Evolutionary conservation across 108 stramenopile species (phyloP).

Genomic region (Nitzschia sp.): DNA sequence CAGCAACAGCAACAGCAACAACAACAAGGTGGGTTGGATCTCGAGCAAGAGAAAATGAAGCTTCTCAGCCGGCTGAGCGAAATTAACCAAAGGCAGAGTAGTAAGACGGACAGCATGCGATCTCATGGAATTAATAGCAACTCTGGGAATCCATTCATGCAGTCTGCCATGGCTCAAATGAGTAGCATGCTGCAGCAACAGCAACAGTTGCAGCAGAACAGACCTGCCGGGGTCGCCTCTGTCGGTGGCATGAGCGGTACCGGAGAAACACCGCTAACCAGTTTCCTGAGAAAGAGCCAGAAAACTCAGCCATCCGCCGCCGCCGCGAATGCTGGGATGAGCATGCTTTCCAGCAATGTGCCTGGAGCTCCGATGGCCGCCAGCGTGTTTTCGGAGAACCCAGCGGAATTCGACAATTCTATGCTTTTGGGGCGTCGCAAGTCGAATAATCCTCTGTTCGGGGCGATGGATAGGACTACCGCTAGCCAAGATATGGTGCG

Average conservation of each 20-base stretch:
- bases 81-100: conserved; percentile 9
- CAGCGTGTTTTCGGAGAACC: conserved; percentile 5
- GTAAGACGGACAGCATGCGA: not conserved
- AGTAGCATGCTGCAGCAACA: conserved; percentile 9
- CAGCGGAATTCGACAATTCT: conserved; percentile 4
- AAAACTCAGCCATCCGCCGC: not conserved
- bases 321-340: not conserved
- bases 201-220: conserved; percentile 6
- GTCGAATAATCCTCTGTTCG: not conserved
- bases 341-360: not conserved
- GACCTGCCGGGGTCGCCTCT: conserved; percentile 3
- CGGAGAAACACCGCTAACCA: conserved; percentile 26
- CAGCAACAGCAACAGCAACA: conserved; percentile 1
- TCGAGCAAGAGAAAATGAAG: conserved; percentile 30
- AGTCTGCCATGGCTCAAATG: not conserved
- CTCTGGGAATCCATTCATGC: not conserved
- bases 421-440: not conserved
- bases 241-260: not conserved
- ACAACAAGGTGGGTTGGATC: not conserved
- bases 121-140: not conserved
- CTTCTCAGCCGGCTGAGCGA: conserved; percentile 17
- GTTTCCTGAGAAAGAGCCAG: conserved; percentile 26
- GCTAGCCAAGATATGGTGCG: conserved; percentile 8
- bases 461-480: not conserved
- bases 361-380: conserved; percentile 1